Evolutionary conservation across 805 yeast species (phyloP).

Genomic region (Debaryomyces prosopidis): DNA sequence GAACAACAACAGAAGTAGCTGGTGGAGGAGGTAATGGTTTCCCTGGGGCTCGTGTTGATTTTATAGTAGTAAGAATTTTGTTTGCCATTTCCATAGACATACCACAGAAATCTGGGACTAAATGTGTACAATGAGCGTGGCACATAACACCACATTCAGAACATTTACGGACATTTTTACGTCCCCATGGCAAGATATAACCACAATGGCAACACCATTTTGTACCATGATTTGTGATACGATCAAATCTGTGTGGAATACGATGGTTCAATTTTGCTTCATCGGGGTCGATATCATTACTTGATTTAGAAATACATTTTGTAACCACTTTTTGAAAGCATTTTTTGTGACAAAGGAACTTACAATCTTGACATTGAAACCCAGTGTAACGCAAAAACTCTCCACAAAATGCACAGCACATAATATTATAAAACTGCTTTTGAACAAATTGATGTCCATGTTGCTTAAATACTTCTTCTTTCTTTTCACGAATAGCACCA

Average conservation of each 20-base stretch:
- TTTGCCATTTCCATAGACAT: constrained; percentile 98
- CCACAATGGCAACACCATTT: constrained; percentile 99
- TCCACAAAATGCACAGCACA: constrained; percentile 97
- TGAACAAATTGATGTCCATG: constrained; percentile 97
- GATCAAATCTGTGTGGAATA: constrained; percentile 95
- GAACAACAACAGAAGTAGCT: neutral
- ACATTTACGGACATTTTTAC: constrained; percentile 89
- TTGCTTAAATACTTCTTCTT: constrained; percentile 87
- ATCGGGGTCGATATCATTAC: constrained; percentile 66
- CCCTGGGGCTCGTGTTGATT: constrained; percentile 51
- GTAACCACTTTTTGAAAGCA: constrained; percentile 81
- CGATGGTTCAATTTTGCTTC: constrained; percentile 88
- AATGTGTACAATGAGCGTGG: constrained; percentile 87
- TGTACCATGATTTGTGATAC: constrained; percentile 89
- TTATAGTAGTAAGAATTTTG: constrained; percentile 80
- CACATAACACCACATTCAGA: constrained; percentile 93
- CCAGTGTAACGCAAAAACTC: constrained; percentile 90
- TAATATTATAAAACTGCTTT: constrained; percentile 90
- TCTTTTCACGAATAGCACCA: constrained; percentile 95
- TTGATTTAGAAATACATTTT: constrained; percentile 77
- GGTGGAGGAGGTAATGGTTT: neutral
- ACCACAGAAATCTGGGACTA: constrained; percentile 98
- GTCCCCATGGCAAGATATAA: constrained; percentile 91
- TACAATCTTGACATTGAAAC: constrained; percentile 83
- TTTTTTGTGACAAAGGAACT: constrained; percentile 75